Percentiles rank a stretch among this genome's conserved stretches.
Conservation (phyloP, 2,329 filamentous ascomycete species). For the Nannizziopsis arthrosporioides region DNA sequence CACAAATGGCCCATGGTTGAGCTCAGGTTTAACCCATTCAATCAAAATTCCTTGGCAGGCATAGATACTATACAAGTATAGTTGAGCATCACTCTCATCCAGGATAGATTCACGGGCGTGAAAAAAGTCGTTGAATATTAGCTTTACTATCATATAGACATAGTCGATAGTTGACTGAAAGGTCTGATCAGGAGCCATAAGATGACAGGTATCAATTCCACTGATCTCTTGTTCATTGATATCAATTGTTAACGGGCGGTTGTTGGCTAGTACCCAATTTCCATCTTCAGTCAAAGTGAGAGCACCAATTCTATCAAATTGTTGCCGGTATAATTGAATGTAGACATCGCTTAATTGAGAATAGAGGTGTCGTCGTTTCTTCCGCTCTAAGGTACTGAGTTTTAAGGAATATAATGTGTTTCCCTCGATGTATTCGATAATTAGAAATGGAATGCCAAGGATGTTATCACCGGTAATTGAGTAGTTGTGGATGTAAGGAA, state of each 20-base stretch:
- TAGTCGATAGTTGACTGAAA: constrained; percentile 9
- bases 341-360: constrained; percentile 7
- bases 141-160: constrained; percentile 2
- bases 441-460: constrained; percentile 9
- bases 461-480: constrained; percentile 11
- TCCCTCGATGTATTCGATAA: constrained; percentile 9
- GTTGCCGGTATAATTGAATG: constrained; percentile 7
- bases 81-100: constrained; percentile 9
- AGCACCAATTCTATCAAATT: constrained; percentile 6
- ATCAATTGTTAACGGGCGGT: constrained; percentile 5
- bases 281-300: constrained; percentile 3
- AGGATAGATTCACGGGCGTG: constrained; percentile 2
- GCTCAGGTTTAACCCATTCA: constrained; percentile 9
- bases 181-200: constrained; percentile 5
- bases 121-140: constrained; percentile 11
- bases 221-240: constrained; percentile 7
- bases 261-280: constrained; percentile 5
- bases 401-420: constrained; percentile 3
- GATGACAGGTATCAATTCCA: background rate
- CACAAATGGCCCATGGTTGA: constrained; percentile 10
- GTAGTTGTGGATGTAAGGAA: constrained; percentile 12
- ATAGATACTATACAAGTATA: constrained; percentile 10
- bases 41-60: constrained; percentile 4
- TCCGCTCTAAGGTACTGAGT: background rate
- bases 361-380: background rate